phyloP scores from a whole-genome alignment of 1,139 yeast species.

The Kluyveromyces marxianus region DNA sequence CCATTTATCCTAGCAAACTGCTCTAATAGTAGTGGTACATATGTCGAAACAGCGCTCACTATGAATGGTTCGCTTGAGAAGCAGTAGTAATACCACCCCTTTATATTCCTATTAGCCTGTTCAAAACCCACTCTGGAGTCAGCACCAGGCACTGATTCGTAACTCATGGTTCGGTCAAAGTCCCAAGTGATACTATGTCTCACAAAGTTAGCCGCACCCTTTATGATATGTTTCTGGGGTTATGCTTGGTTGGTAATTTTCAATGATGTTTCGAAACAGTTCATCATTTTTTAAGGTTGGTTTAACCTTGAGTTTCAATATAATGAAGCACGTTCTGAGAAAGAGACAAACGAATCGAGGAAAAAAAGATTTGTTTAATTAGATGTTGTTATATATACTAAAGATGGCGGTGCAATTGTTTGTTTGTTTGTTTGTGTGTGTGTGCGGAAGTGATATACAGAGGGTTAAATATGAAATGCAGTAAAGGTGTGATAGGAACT shows the following conservation, averaged over 20 bases:
- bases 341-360: not conserved
- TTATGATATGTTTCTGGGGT: too few relatives aligned
- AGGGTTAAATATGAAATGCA: not conserved
- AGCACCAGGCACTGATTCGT: conserved; percentile 10
- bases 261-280: too few relatives aligned
- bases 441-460: not conserved
- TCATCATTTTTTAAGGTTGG: too few relatives aligned
- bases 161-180: conserved; percentile 7
- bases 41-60: conserved; percentile 66
- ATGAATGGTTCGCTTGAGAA: conserved; percentile 72
- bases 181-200: too few relatives aligned
- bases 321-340: too few relatives aligned
- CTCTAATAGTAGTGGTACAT: conserved; percentile 58
- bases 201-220: too few relatives aligned
- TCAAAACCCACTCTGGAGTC: conserved; percentile 5
- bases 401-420: not conserved
- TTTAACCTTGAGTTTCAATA: too few relatives aligned
- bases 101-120: conserved; percentile 31
- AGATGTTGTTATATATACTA: too few relatives aligned
- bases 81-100: conserved; percentile 50
- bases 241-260: too few relatives aligned
- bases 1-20: conserved; percentile 62
- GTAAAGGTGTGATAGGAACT: not conserved
- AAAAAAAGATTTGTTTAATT: not conserved
- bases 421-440: conserved; percentile 1